Percentiles rank a stretch among this genome's conserved stretches.
Evolutionary conservation across 768 basidiomycete genomes (phyloP).

Genomic region (Lentinula guzmanii): DNA sequence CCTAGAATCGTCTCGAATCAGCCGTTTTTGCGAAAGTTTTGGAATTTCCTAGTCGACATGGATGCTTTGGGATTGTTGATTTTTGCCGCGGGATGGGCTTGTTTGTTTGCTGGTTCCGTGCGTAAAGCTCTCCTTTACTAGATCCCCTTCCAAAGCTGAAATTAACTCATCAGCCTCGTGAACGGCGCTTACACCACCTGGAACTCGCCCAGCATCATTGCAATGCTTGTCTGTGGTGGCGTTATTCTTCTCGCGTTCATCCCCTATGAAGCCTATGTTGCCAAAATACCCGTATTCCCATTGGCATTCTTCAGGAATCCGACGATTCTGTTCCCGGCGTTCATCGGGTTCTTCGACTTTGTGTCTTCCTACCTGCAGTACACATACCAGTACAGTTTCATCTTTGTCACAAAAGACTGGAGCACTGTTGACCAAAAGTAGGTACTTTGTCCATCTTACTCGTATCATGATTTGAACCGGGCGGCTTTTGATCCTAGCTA

Average conservation of each 20-base stretch:
- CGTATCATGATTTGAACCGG: background rate
- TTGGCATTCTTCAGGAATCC: conserved; percentile 37
- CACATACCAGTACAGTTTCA: conserved; percentile 52
- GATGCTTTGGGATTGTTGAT: conserved; percentile 28
- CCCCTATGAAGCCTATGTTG: conserved; percentile 28
- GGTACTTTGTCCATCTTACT: conserved; percentile 14
- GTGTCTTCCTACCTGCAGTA: conserved; percentile 44
- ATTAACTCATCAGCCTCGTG: background rate
- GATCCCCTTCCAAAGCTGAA: background rate
- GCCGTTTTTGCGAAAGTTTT: background rate
- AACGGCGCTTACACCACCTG: conserved; percentile 10
- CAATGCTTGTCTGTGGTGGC: conserved; percentile 25
- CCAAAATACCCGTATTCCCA: conserved; percentile 39
- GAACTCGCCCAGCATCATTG: conserved; percentile 23
- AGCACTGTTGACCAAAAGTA: conserved; percentile 17
- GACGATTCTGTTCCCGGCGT: conserved; percentile 37
- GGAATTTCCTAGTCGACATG: conserved; percentile 13
- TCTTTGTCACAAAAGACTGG: conserved; percentile 23
- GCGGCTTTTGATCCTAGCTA: conserved; percentile 28
- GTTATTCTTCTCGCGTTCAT: conserved; percentile 20
- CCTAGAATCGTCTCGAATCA: background rate
- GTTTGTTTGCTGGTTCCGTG: conserved; percentile 29
- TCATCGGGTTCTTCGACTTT: conserved; percentile 46
- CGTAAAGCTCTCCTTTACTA: conserved; percentile 14
- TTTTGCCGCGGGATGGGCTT: conserved; percentile 23